Evolutionary conservation across 805 yeast genomes (phyloP), one percentile per base, ranked within the genome.

Genomic region (Starmerella tilneyi): DNA sequence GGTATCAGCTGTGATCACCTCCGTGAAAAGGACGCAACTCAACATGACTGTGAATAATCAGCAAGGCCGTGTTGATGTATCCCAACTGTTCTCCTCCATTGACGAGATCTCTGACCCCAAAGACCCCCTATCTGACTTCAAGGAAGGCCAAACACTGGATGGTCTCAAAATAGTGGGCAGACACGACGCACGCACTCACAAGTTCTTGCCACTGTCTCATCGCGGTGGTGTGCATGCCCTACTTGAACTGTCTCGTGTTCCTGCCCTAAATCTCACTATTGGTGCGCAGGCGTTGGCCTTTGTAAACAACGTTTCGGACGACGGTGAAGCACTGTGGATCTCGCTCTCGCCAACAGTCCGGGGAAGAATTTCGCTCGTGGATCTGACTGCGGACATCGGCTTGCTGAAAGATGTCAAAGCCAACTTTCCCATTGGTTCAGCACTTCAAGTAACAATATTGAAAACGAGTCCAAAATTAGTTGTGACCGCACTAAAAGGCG

Each of bases 41-140:
- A 78, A 79, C 55, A 81, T 88, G 16, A 73, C 73, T 41, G 67
- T 86, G 37, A 86, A 92, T 43, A 92, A 81, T 48, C 79, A 81
- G 58, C 81, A 75, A 56, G 96, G 94, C 30, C 75, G 94, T 59
- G 64, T 88, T 47, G 94, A 84, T 55, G 69, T 80, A 15, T 73
- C 86, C 15, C 82, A 85, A 62, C 66, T 81, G 31, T 81, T 74
- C 62, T 77, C 75, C 43, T 53, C 61, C 0, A 62, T 67, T 48
- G 62, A 66, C 2, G 79, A 75, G 23, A 80, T 86, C 38, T 63
- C 69, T 43, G 77, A 84, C 57, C 61, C 62, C 17, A 69, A 66
- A 48, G 66, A 71, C 34, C 94, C 94, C 26, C 67, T 84, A 35
- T 58, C 72, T 1, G 63, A 67, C 31, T 83, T 79, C 67, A 67